Percentiles rank a stretch among this genome's conserved stretches.
Evolutionary conservation across 2,329 filamentous ascomycete genomes (phyloP).

Genomic region (Cytospora piceae): DNA sequence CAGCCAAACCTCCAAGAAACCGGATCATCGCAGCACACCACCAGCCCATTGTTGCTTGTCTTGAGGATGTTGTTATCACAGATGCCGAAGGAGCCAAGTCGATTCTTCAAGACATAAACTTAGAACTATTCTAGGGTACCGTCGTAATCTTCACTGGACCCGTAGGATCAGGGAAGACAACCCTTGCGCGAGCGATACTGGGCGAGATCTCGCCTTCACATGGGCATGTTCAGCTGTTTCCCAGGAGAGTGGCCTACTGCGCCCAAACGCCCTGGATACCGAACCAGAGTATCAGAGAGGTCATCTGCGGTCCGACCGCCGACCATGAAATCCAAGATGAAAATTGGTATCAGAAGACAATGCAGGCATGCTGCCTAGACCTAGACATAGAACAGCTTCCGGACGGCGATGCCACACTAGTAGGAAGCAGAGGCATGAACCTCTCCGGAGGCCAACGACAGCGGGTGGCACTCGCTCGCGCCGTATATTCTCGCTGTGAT

Average conservation of each 20-base stretch:
- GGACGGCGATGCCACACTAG: slow-evolving; percentile 32
- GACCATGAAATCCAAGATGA: slow-evolving; percentile 28
- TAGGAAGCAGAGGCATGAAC: slow-evolving; percentile 35
- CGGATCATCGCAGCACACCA: no score
- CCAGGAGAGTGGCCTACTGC: slow-evolving; percentile 41
- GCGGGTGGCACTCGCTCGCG: slow-evolving; percentile 42
- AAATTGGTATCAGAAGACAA: slow-evolving; percentile 40
- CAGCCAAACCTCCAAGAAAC: neutral
- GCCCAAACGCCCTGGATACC: slow-evolving; percentile 45
- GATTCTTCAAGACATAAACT: slow-evolving; percentile 34
- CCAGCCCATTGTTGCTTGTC: slow-evolving; percentile 9
- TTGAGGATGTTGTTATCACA: slow-evolving; percentile 27
- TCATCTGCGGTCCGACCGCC: slow-evolving; percentile 35
- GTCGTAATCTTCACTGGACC: slow-evolving; percentile 37
- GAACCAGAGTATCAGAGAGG: slow-evolving; percentile 39
- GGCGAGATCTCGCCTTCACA: slow-evolving; percentile 35
- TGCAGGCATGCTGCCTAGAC: slow-evolving; percentile 34
- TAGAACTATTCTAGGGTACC: slow-evolving; percentile 34
- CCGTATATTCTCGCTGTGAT: slow-evolving; percentile 38
- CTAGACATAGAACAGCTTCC: slow-evolving; percentile 35
- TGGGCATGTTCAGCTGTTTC: slow-evolving; percentile 37
- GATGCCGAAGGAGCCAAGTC: slow-evolving; percentile 10
- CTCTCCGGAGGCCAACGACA: slow-evolving; percentile 36
- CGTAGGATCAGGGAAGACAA: slow-evolving; percentile 39
- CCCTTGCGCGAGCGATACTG: slow-evolving; percentile 36